These are phyloP conservation scores for Agarophyton chilense DNA, from an alignment of 23 red algal species.

Conservation along the genomic window DNA sequence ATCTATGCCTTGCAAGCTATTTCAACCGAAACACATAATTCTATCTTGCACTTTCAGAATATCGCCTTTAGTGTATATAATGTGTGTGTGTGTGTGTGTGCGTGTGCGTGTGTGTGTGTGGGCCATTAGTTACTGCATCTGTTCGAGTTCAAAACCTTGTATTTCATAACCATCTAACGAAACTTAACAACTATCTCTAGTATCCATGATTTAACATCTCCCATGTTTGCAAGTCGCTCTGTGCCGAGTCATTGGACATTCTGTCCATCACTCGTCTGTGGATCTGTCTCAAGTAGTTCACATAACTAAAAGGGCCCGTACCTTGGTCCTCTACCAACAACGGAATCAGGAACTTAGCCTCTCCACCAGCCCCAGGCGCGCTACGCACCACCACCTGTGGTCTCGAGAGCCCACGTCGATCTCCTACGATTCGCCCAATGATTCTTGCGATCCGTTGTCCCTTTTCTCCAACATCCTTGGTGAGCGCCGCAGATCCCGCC, in stretches of 20 bases:
- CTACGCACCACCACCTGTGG: constrained; percentile 47
- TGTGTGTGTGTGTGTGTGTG: too few species aligned
- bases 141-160: not conserved
- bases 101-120: not conserved
- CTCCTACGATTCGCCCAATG: constrained; percentile 57
- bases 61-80: too few species aligned
- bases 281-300: constrained; percentile 74
- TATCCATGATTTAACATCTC: constrained; percentile 91
- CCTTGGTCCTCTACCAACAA: constrained; percentile 81
- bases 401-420: constrained; percentile 53
- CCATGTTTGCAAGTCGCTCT: constrained; percentile 77
- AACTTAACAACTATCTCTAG: constrained; percentile 38
- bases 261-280: constrained; percentile 84
- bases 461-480: constrained; percentile 49
- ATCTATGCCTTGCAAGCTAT: too few species aligned
- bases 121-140: constrained; percentile 16
- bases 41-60: too few species aligned
- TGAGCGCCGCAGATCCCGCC: constrained; percentile 25
- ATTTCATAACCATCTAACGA: not conserved
- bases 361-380: constrained; percentile 49
- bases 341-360: constrained; percentile 61
- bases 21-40: too few species aligned
- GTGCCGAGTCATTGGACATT: constrained; percentile 71
- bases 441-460: constrained; percentile 72
- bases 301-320: constrained; percentile 61